Evolutionary conservation across 192 early-diverging fungal species (phyloP).

Genomic region (Podila minutissima): DNA sequence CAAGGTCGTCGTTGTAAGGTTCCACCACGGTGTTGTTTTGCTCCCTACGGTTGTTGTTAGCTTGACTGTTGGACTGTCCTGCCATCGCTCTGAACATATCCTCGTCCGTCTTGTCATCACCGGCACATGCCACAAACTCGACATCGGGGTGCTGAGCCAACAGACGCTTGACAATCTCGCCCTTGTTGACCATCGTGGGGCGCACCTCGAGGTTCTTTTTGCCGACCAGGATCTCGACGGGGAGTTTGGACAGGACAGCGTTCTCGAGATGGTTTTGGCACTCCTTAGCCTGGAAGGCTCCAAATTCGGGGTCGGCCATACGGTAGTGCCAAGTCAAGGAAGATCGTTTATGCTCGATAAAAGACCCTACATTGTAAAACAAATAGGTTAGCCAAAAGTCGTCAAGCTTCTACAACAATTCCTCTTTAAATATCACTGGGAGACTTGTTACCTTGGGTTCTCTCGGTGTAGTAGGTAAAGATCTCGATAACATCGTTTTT

Average conservation of each 20-base stretch:
- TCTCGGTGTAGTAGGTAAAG: slow-evolving; percentile 94
- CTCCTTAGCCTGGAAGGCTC: slow-evolving; percentile 96
- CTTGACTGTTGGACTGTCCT: slow-evolving; percentile 15
- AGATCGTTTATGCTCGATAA: slow-evolving; percentile 92
- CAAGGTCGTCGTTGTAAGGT: slow-evolving; percentile 26
- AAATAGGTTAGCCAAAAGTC: not conserved
- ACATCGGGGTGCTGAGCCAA: slow-evolving; percentile 67
- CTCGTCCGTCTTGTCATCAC: slow-evolving; percentile 97
- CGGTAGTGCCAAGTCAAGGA: slow-evolving; percentile 98
- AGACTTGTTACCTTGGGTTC: slow-evolving; percentile 74
- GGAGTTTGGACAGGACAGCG: slow-evolving; percentile 92
- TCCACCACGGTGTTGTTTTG: slow-evolving; percentile 5
- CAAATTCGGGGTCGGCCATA: slow-evolving; percentile 94
- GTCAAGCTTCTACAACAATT: not conserved
- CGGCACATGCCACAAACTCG: slow-evolving; percentile 95
- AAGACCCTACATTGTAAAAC: slow-evolving; percentile 56
- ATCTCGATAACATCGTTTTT: slow-evolving; percentile 93
- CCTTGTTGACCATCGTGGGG: slow-evolving; percentile 93
- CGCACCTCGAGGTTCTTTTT: slow-evolving; percentile 97
- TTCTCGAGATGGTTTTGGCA: slow-evolving; percentile 96
- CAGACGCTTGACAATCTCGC: slow-evolving; percentile 94
- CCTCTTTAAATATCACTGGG: not conserved
- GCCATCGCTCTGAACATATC: slow-evolving; percentile 92
- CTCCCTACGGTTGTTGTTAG: slow-evolving; percentile 2
- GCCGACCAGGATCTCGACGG: slow-evolving; percentile 94